These are phyloP conservation scores for Suillus hirtellus DNA, from an alignment of 768 basidiomycete genomes.

Conservation along the genomic window DNA sequence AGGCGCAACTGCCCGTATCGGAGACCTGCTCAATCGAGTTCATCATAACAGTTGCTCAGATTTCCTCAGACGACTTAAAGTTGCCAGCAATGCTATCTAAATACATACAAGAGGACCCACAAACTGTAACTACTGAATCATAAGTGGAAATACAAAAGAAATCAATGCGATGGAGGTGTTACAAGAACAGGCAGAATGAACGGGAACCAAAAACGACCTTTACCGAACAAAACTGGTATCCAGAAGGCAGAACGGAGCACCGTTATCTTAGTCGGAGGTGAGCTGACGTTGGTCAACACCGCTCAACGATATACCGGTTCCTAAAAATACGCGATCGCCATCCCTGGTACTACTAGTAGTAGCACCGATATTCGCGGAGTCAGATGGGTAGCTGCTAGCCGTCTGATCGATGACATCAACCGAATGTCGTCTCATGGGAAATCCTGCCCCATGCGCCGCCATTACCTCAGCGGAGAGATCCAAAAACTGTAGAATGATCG, in stretches of 20 bases:
- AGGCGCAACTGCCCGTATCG: neutral
- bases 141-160: neutral
- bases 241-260: neutral
- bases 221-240: neutral
- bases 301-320: neutral
- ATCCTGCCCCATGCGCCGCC: slow-evolving; percentile 23
- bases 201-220: neutral
- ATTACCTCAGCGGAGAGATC: slow-evolving; percentile 31
- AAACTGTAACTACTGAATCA: neutral
- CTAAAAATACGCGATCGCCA: neutral
- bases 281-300: slow-evolving; percentile 1
- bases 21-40: neutral
- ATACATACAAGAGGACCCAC: neutral
- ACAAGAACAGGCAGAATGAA: neutral
- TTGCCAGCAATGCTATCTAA: neutral
- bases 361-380: neutral
- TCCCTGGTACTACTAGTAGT: neutral
- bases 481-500: slow-evolving; percentile 23
- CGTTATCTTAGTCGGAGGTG: neutral
- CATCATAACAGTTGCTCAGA: neutral
- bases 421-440: slow-evolving; percentile 34
- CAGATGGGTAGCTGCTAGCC: neutral
- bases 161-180: neutral
- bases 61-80: neutral
- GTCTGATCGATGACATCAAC: slow-evolving; percentile 24